Percentiles rank a stretch among this genome's conserved stretches.
Conservation (phyloP, 306 rosid genomes). For the Geum urbanum region DNA sequence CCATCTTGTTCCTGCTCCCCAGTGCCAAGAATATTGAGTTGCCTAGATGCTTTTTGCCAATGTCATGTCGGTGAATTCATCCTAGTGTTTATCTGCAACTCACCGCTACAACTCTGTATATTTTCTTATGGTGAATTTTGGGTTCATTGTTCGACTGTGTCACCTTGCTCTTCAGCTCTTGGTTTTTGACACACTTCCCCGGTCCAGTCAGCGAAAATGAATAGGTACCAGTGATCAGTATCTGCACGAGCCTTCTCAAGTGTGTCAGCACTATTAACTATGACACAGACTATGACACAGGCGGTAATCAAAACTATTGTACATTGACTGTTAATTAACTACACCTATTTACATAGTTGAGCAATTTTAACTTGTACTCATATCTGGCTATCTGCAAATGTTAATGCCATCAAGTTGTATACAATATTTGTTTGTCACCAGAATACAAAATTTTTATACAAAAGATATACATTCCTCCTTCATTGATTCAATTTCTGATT, state of each 20-base stretch:
- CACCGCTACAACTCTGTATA: conserved; percentile 43
- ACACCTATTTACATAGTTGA: conserved; percentile 15
- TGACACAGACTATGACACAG: too few species aligned
- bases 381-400: conserved; percentile 42
- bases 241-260: conserved; percentile 29
- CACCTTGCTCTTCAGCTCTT: conserved; percentile 35
- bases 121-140: conserved; percentile 41
- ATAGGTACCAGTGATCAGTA: conserved; percentile 23
- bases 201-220: conserved; percentile 23
- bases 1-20: conserved; percentile 24
- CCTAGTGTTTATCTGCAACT: conserved; percentile 30
- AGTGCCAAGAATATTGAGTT: conserved; percentile 28
- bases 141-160: conserved; percentile 34
- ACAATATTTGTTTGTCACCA: neutral
- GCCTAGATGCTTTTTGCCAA: conserved; percentile 21
- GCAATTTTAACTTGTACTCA: conserved; percentile 30
- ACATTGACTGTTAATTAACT: conserved; percentile 45
- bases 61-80: conserved; percentile 31
- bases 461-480: conserved; percentile 23
- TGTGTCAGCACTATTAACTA: conserved; percentile 23
- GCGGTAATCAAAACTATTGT: conserved; percentile 41
- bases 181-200: conserved; percentile 29
- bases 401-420: conserved; percentile 44
- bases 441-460: conserved; percentile 28
- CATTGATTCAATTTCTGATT: conserved; percentile 24